Evolutionary conservation across 768 basidiomycete genomes (phyloP), one percentile per base, ranked within the genome.

Genomic region (Suillus brevipes): DNA sequence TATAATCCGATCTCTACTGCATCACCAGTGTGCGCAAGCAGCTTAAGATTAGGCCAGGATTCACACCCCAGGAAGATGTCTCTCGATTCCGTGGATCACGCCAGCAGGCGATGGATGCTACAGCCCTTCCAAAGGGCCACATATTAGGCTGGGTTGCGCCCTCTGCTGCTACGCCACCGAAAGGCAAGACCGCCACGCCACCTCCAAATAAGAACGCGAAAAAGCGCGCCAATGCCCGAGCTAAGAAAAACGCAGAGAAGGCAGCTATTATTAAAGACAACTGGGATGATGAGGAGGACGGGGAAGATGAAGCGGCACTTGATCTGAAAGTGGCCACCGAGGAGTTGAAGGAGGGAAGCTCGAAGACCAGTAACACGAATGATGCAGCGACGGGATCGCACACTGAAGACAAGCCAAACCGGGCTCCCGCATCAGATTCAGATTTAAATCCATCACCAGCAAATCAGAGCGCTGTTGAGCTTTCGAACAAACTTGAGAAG

Each of bases 11-110:
- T 59, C 47, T 53, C 20, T 65, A 59, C 36, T 50, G 47, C 34
- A 53, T 57, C 62, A 65, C 65, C 75, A 97, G 95, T 57, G 77
- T 93, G 40, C 89, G 95, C 67, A 97, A 95, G 78, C 86, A 95
- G 77, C 80, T 91, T 64, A 95, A 90, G 80, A 89, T 98, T 68
- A 84, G 95, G 34, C 95, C 94, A 3, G 95, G 95, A 0, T 98
- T 90, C 78, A 97, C 94, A 6, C 95, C 95, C 0, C 94, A 95
- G 77, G 95, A 98, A 77, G 95, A 98, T 77, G 85, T 96, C 9
- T 84, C 86, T n/a, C 87, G 89, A 57, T 98, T 95, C 77, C 86
- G 93, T 61, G 87, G 91, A 49, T 85, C 87, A 53, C 87, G 88
- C 61, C 92, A 94, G 74, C 83, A 87, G 60, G 86, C 88, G 73